Percentiles rank a stretch among this genome's conserved stretches.
Evolutionary conservation across 306 rosid genomes (phyloP).

Genomic region (Cucumis melo): DNA sequence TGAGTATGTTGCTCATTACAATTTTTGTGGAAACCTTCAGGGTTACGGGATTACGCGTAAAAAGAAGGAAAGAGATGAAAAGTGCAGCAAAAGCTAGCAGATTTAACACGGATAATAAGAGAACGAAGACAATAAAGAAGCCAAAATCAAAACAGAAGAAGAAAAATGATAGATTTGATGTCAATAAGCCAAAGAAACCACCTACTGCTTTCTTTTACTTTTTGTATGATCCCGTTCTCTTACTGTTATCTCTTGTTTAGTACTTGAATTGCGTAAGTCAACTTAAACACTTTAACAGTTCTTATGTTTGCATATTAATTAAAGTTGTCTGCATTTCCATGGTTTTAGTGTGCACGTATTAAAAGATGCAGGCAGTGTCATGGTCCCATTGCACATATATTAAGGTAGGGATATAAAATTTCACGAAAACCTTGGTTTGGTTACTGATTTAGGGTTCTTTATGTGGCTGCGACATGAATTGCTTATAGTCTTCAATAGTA

Average conservation of each 20-base stretch:
- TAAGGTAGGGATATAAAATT: neutral
- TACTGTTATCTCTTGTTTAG: neutral
- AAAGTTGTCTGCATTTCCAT: neutral
- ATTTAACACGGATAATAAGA: slow-evolving; percentile 18
- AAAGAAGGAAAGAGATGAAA: neutral
- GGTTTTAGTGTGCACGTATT: neutral
- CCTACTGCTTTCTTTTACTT: slow-evolving; percentile 97
- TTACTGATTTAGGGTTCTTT: neutral
- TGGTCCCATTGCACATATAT: neutral
- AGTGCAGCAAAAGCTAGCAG: neutral
- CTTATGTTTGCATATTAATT: neutral
- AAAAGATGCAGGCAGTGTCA: neutral
- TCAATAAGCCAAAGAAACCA: slow-evolving; percentile 89
- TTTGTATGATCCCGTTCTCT: slow-evolving; percentile 34
- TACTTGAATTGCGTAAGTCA: neutral
- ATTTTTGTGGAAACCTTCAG: slow-evolving; percentile 3
- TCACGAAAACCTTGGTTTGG: neutral
- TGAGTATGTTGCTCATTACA: neutral
- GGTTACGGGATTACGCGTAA: neutral
- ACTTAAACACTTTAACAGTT: no score
- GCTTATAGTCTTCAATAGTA: neutral
- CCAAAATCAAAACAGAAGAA: slow-evolving; percentile 47
- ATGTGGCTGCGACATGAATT: neutral
- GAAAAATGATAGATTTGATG: slow-evolving; percentile 40
- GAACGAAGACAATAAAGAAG: slow-evolving; percentile 21